phyloP scores from a whole-genome alignment of 2,329 filamentous ascomycete species.

The Didymella keratinophila region DNA sequence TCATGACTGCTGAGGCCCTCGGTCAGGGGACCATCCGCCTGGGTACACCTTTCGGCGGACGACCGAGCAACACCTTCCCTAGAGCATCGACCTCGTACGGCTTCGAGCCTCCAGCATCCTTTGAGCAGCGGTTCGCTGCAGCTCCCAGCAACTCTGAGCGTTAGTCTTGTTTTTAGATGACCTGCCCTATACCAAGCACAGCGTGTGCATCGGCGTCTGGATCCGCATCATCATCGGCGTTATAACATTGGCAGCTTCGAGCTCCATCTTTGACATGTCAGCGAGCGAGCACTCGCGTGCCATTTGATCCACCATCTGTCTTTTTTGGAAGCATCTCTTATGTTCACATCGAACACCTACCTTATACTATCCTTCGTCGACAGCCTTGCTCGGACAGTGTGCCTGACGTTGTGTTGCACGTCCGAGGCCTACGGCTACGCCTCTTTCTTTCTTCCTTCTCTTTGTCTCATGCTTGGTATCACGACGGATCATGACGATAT shows the following conservation, averaged over 20 bases:
- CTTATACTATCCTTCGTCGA: constrained; percentile 24
- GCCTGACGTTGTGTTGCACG: constrained; percentile 25
- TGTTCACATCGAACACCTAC: constrained; percentile 37
- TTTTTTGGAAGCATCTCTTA: constrained; percentile 43
- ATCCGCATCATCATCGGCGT: constrained; percentile 48
- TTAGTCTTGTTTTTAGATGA: constrained; percentile 35
- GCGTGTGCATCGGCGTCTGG: constrained; percentile 32
- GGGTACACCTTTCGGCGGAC: constrained; percentile 57
- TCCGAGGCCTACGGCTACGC: constrained; percentile 19
- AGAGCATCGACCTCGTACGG: constrained; percentile 51
- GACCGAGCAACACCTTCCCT: constrained; percentile 57
- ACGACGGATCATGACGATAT: constrained; percentile 39
- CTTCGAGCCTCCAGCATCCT: constrained; percentile 49
- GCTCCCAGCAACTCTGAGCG: constrained; percentile 36
- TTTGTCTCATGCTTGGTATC: constrained; percentile 27
- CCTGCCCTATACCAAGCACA: constrained; percentile 30
- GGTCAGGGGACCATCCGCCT: constrained; percentile 55
- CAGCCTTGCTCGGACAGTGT: constrained; percentile 25
- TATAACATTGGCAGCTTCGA: constrained; percentile 36
- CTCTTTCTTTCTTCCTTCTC: constrained; percentile 22
- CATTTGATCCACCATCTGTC: constrained; percentile 30
- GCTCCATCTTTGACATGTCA: constrained; percentile 33
- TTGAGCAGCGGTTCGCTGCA: constrained; percentile 51
- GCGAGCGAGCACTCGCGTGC: constrained; percentile 31
- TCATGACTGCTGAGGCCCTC: constrained; percentile 27